These are phyloP conservation scores for Amanita phalloides DNA, from an alignment of 768 basidiomycete species.

Conservation along the genomic window DNA sequence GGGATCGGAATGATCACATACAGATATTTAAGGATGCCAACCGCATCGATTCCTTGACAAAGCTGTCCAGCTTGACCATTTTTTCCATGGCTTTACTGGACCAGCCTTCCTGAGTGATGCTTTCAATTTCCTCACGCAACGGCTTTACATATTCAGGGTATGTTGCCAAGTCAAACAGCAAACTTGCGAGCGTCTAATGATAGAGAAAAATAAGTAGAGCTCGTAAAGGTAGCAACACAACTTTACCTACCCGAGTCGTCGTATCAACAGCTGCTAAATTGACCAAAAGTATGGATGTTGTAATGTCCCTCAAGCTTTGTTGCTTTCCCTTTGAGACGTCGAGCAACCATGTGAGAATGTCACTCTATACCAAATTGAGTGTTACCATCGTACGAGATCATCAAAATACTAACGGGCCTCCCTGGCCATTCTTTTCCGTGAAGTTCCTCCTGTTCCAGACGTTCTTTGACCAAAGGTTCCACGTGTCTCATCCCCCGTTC, in stretches of 20 bases:
- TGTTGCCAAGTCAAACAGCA: constrained; percentile 25
- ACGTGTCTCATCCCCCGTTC: too few species aligned
- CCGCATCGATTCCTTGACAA: constrained; percentile 28
- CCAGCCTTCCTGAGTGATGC: constrained; percentile 27
- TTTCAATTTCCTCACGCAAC: constrained; percentile 32
- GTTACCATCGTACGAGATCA: neutral
- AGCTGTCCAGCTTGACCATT: constrained; percentile 34
- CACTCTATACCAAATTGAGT: constrained; percentile 20
- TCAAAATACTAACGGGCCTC: constrained; percentile 15
- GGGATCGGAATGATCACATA: too few species aligned
- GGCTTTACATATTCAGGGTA: constrained; percentile 19
- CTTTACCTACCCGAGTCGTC: constrained; percentile 21
- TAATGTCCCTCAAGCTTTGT: constrained; percentile 14
- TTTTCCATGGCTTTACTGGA: constrained; percentile 22
- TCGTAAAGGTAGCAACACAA: too few species aligned
- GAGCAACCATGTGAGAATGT: constrained; percentile 37
- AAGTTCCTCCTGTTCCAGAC: constrained; percentile 13
- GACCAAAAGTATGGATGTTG: constrained; percentile 22
- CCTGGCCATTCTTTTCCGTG: constrained; percentile 18
- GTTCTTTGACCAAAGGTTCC: too few species aligned
- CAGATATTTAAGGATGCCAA: constrained; percentile 1
- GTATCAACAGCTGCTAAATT: constrained; percentile 37
- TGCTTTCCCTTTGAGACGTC: constrained; percentile 19
- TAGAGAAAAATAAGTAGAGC: neutral
- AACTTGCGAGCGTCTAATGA: constrained; percentile 24